Base-by-base conservation (phyloP, 768 basidiomycete species). In the Chalciporus chontae region DNA sequence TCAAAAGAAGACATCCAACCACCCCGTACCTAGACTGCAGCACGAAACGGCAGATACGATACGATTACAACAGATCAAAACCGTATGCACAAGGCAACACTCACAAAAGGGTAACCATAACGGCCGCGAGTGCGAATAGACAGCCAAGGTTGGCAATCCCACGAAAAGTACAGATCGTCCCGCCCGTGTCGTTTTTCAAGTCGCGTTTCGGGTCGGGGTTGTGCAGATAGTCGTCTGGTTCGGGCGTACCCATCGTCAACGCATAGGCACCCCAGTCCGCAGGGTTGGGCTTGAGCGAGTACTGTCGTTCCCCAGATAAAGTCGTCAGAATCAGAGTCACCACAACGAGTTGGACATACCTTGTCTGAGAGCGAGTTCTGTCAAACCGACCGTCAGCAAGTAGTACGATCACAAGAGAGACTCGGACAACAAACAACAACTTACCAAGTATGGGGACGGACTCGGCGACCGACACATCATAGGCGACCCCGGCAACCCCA, bases 121-220 rank as follows among this genome's bases (percentile, higher is more conserved):
- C 75, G 1, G 67, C 47, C 4, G 66, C 72, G n/a, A 90, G 74
- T 41, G 87, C 48, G 47, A 78, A 64, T 13, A 90, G 71, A 60
- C 84, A 89, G 0, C 86, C 80, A 3, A 85, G 71, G 59, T 90
- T 90, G 3, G 73, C 73, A 39, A 87, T 55, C 8, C 87, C 88
- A 51, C 87, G 73, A 9, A 62, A 43, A 15, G 85, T 85, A 49
- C 80, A 79, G 44, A 89, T 73, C 42, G 73, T 70, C 2, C 84
- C 84, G 8, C 80, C 77, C 34, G 60, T 64, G 61, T 85, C 81
- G n/a, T 72, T 74, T 57, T 73, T 74, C 40, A 72, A 61, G 54
- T 84, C 79, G 17, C 78, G 72, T 27, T 61, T 70, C 4, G 81
- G 78, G 63, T 83, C 77, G 0, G 85, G 85, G 55, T 79, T 81